Conservation (phyloP, 305 asterid species). For the Fraxinus velutina region DNA sequence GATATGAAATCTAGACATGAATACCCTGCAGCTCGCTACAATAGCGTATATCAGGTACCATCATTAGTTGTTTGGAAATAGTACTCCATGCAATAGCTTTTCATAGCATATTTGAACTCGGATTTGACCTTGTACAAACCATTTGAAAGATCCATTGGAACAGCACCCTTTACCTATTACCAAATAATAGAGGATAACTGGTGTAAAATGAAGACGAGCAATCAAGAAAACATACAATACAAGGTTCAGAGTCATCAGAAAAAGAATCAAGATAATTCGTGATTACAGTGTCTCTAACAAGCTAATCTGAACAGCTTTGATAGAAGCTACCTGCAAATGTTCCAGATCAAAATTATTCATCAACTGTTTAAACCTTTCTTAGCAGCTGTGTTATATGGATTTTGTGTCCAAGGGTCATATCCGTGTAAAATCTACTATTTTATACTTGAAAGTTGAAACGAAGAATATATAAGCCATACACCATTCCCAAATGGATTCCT, state of each 20-base stretch:
- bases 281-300: not conserved
- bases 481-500: not conserved
- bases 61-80: slow-evolving; percentile 47
- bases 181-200: slow-evolving; percentile 21
- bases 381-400: not conserved
- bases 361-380: not conserved
- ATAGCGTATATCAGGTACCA: slow-evolving; percentile 40
- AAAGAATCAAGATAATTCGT: not conserved
- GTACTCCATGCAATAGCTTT: slow-evolving; percentile 86
- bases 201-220: not conserved
- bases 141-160: slow-evolving; percentile 42
- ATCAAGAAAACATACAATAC: not conserved
- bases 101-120: slow-evolving; percentile 70
- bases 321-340: not conserved
- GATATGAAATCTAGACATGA: slow-evolving; percentile 18
- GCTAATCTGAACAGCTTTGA: not conserved
- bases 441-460: not conserved
- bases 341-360: not conserved
- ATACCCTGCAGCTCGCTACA: slow-evolving; percentile 1
- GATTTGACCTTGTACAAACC: slow-evolving; percentile 67
- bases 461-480: not conserved
- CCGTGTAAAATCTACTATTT: not conserved
- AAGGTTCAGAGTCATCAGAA: not conserved
- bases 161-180: slow-evolving; percentile 69
- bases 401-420: not conserved